Conservation (phyloP, 2,329 filamentous ascomycete genomes). For the Venturia asperata region DNA sequence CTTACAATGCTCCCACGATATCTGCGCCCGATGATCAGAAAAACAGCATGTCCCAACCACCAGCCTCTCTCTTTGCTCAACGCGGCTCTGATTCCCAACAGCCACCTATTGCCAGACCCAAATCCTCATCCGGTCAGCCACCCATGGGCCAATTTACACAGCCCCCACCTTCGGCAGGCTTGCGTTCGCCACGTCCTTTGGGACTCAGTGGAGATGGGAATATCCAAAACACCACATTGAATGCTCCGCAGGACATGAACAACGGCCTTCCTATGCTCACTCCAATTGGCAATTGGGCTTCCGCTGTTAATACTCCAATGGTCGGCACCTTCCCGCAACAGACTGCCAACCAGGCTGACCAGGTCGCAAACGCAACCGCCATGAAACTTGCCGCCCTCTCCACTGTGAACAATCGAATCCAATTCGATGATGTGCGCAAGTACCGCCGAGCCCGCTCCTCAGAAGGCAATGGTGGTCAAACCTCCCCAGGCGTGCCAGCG, state of each 20-base stretch:
- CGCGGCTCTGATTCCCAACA: constrained; percentile 46
- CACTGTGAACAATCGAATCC: constrained; percentile 96
- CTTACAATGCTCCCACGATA: constrained; percentile 68
- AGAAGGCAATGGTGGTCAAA: constrained; percentile 59
- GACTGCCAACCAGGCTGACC: constrained; percentile 72
- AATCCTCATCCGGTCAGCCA: constrained; percentile 69
- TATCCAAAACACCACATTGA: constrained; percentile 78
- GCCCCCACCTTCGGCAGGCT: constrained; percentile 63
- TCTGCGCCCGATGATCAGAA: constrained; percentile 60
- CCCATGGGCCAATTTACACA: constrained; percentile 94
- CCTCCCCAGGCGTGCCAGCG: constrained; percentile 53
- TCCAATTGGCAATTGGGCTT: constrained; percentile 93
- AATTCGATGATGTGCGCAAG: constrained; percentile 92
- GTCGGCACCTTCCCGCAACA: constrained; percentile 68
- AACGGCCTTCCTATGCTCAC: constrained; percentile 79
- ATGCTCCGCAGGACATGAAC: constrained; percentile 59
- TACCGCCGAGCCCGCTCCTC: constrained; percentile 87
- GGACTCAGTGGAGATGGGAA: constrained; percentile 59
- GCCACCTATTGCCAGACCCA: constrained; percentile 55
- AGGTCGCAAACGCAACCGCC: constrained; percentile 96
- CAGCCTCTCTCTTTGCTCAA: constrained; percentile 74
- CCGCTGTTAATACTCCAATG: constrained; percentile 97
- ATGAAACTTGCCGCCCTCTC: constrained; percentile 98
- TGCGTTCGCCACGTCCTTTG: constrained; percentile 72
- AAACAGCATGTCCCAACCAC: constrained; percentile 55